phyloP scores from a whole-genome alignment of 2,329 filamentous ascomycete species.

The Fonsecaea erecta region DNA sequence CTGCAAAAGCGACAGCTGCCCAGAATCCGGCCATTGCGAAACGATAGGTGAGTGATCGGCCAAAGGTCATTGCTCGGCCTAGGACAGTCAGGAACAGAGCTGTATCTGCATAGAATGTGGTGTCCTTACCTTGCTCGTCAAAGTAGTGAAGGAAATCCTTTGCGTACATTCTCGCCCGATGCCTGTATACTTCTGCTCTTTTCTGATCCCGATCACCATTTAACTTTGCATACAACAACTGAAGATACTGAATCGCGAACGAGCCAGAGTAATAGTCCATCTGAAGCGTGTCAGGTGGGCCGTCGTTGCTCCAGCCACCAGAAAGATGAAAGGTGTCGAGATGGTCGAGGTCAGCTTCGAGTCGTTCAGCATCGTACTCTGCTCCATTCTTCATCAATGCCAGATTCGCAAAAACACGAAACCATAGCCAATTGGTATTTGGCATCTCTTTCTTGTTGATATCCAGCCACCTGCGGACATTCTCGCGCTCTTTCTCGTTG shows the following conservation, averaged over 20 bases:
- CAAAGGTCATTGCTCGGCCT: conserved; percentile 73
- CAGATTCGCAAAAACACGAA: conserved; percentile 81
- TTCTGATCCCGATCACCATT: conserved; percentile 67
- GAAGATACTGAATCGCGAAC: conserved; percentile 80
- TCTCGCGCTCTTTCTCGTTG: conserved; percentile 64
- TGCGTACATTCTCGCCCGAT: conserved; percentile 68
- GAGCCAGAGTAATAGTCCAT: conserved; percentile 86
- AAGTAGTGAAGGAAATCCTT: conserved; percentile 77
- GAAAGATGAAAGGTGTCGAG: conserved; percentile 82
- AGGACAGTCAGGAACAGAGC: not conserved
- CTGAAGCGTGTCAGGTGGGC: conserved; percentile 76
- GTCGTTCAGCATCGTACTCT: conserved; percentile 68
- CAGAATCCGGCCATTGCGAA: conserved; percentile 86
- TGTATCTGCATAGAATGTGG: no score
- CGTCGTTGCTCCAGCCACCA: conserved; percentile 81
- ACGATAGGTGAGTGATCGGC: conserved; percentile 77
- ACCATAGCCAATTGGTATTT: conserved; percentile 78
- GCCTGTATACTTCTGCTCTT: conserved; percentile 70
- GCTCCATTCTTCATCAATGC: conserved; percentile 76
- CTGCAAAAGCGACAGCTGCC: conserved; percentile 76
- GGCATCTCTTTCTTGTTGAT: conserved; percentile 76
- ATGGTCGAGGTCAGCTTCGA: conserved; percentile 76
- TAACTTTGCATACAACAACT: conserved; percentile 75
- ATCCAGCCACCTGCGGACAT: conserved; percentile 73
- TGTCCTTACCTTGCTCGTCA: conserved; percentile 66